Percentiles rank a stretch among this genome's conserved stretches.
phyloP scores from a whole-genome alignment of 192 early-diverging fungal species.

The Allomyces javanicus region DNA sequence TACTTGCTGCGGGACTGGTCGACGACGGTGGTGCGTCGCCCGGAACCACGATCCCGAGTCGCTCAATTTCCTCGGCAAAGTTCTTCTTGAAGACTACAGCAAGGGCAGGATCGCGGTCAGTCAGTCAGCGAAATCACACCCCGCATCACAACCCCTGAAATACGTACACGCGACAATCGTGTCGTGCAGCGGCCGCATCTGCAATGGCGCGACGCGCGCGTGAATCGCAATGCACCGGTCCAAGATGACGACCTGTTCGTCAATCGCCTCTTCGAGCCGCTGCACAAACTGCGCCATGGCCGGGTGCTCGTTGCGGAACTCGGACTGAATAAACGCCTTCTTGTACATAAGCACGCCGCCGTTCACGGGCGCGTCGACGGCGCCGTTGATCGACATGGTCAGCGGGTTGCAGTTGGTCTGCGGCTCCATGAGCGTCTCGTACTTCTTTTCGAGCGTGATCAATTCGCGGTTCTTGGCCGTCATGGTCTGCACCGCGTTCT shows the following conservation, averaged over 20 bases:
- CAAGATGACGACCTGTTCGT: conserved; percentile 43
- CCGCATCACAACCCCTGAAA: neutral
- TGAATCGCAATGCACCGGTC: conserved; percentile 39
- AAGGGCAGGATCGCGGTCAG: neutral
- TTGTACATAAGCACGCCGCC: conserved; percentile 60
- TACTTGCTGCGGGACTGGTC: neutral
- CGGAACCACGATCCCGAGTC: conserved; percentile 1
- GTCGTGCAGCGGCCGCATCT: conserved; percentile 54
- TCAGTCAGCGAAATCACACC: neutral
- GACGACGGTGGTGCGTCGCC: neutral
- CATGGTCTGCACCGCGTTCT: conserved; percentile 54
- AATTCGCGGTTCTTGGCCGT: conserved; percentile 46
- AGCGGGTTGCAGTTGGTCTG: conserved; percentile 40
- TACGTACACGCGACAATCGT: conserved; percentile 28
- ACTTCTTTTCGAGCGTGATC: conserved; percentile 26
- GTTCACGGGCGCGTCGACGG: conserved; percentile 67
- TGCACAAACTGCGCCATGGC: conserved; percentile 21
- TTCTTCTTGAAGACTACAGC: conserved; percentile 38
- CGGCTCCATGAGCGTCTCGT: conserved; percentile 11
- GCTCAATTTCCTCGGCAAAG: conserved; percentile 39
- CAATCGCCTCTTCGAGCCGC: conserved; percentile 31
- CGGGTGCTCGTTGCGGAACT: conserved; percentile 18
- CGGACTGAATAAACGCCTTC: conserved; percentile 34
- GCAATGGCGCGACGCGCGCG: conserved; percentile 28
- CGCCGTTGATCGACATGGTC: conserved; percentile 62